Evolutionary conservation across 192 early-diverging fungal species (phyloP), one percentile per base, ranked within the genome.

Genomic region (Chytriomyces confervae): DNA sequence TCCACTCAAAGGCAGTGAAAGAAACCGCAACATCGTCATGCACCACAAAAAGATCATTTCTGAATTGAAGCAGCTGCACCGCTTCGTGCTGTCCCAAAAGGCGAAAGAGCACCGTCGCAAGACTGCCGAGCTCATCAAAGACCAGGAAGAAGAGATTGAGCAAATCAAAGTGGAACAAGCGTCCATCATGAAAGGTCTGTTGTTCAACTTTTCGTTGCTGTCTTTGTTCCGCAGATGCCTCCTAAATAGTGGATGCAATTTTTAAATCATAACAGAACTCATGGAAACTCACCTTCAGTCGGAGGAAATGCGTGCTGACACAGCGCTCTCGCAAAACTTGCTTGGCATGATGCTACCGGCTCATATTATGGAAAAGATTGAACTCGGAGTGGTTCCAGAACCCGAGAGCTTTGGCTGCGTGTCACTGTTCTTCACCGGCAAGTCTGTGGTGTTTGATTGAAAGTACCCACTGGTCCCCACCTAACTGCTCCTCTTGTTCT

Each of bases 111-210:
- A 79, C 24, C 77, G 77, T 47, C 69, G 77, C 43, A 79, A 79
- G 46, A 20, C 73, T 63, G 20, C 77, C 5, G 77, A 79, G 20
- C 18, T 79, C 11, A 36, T 71, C 24, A 79, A 79, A 36, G 77
- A 79, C 10, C 77, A 79, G 46, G 77, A 79, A 62, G 77, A 79
- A 47, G 77, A 79, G 47, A 79, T 79, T 66, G 66, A 73, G 51
- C 69, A 64, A 43, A 65, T 72, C 48, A 79, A 79, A 63, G 61
- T 69, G 9, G 77, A 79, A 63, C 77, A 79, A 71, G 69, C 66
- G 10, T 27, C 69, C 8, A 50, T 49, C 9, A 79, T 79, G 77
- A 46, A 79, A 48, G 70, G 70, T 71, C 5, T 13, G 23, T 3
- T 47, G 48, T 18, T 4, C 44, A 7, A 10, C 62, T 11, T 64